Conservation (phyloP, 2,329 filamentous ascomycete species). For the Coniochaeta sp. region DNA sequence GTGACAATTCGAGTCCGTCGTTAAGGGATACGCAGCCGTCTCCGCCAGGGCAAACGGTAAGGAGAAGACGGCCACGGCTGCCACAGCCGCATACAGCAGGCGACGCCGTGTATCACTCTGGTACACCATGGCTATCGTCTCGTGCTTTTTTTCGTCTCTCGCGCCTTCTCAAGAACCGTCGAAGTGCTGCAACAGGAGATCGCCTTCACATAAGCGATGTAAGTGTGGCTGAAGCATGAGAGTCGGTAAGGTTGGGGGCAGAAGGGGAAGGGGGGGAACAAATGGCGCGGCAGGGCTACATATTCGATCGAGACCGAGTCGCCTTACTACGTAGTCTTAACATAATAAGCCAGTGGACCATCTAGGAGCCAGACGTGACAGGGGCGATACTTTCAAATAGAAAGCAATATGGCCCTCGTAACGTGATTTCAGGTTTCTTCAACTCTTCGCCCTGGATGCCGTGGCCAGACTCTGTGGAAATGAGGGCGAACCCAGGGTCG, state of each 20-base stretch:
- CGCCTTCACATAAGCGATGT: not conserved
- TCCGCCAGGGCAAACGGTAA: not conserved
- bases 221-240: not conserved
- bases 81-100: constrained; percentile 6
- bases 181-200: not conserved
- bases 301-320: not conserved
- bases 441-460: not conserved
- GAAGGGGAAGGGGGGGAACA: not conserved
- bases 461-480: not conserved
- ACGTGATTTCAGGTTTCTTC: not conserved
- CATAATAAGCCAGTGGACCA: not conserved
- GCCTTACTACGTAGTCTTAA: too few relatives aligned
- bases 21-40: constrained; percentile 12
- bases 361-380: not conserved
- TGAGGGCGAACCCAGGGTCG: not conserved
- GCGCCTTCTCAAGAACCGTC: not conserved
- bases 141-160: not conserved
- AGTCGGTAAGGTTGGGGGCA: not conserved
- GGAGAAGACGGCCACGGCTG: constrained; percentile 5
- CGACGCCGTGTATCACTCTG: not conserved
- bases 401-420: not conserved
- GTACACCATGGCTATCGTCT: not conserved
- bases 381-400: not conserved
- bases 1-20: constrained; percentile 21
- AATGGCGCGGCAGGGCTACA: constrained; percentile 1